Evolutionary conservation across 1,284 basidiomycete species (phyloP), one percentile per base, ranked within the genome.

Genomic region (Dichomitus squalens): DNA sequence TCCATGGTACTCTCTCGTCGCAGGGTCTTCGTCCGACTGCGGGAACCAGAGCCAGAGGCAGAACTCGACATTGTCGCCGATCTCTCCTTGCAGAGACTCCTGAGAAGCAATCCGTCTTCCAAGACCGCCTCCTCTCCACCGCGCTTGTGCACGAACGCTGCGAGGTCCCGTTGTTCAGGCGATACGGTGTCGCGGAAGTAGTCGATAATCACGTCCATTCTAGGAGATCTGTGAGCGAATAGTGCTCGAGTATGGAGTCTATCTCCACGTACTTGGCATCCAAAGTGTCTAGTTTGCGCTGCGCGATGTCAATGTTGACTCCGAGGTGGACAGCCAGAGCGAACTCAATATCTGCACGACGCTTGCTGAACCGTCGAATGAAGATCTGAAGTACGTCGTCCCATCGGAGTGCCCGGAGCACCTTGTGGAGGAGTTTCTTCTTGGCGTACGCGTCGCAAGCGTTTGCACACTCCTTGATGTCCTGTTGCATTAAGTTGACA

Each of bases 271-370:
- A 75, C 68, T 60, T 76, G 65, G 21, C 49, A 52, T 66, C 74
- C 68, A 71, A 48, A 16, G 49, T 46, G 14, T 70, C 65, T 3
- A 75, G 61, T 53, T 71, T 75, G 9, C 63, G 35, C 31, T 75
- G 72, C 0, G 72, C 73, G 8, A 61, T 49, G 41, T 76, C 73
- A 1, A 79, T 67, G 2, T 70, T 71, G 0, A 69, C 60, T 3
- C 72, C 71, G 1, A 72, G 73, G 46, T 77, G 75, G 11, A 76
- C 60, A 0, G 68, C 59, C 11, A 79, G 57, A 11, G 70, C 69
- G 40, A 71, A 68, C 35, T 71, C 65, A 27, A 79, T 70, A 18
- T 75, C 70, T 21, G 66, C 64, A 20, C 73, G 68, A 1, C 73
- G 70, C 16, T 68, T 66, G 4, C 64, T 64, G 58, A 79, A 79